These are phyloP conservation scores for Inonotus obliquus DNA, from an alignment of 1,284 basidiomycete species.

Conservation along the genomic window DNA sequence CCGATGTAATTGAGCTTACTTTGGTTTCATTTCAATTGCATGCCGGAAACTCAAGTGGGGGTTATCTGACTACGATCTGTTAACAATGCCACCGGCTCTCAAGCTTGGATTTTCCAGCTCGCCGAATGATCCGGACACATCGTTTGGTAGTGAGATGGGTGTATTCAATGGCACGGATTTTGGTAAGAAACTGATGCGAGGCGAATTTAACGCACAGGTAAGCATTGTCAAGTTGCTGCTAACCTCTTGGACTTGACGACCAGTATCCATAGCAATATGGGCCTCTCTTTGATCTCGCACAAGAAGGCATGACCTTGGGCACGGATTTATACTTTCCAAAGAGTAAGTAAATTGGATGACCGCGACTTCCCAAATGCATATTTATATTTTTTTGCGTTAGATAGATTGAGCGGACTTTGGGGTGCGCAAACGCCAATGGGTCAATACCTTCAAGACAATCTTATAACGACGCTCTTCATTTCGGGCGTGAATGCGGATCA, in stretches of 20 bases:
- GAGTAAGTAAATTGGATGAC: slow-evolving; percentile 10
- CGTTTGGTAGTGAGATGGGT: slow-evolving; percentile 20
- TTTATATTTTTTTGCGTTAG: not conserved
- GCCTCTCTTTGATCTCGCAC: not conserved
- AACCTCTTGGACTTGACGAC: not conserved
- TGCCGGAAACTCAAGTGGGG: slow-evolving; percentile 9
- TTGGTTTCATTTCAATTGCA: not conserved
- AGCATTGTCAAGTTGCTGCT: no score
- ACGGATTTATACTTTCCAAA: slow-evolving; percentile 21
- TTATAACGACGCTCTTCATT: slow-evolving; percentile 21
- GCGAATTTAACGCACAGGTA: slow-evolving; percentile 19
- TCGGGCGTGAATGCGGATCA: slow-evolving; percentile 20
- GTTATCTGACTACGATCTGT: slow-evolving; percentile 16
- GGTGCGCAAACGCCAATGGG: slow-evolving; percentile 19
- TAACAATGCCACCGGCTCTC: slow-evolving; percentile 16
- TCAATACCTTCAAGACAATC: slow-evolving; percentile 18
- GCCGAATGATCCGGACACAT: slow-evolving; percentile 4
- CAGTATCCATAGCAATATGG: slow-evolving; percentile 8
- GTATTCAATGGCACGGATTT: slow-evolving; percentile 18
- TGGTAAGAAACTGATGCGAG: slow-evolving; percentile 16
- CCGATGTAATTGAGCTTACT: not conserved
- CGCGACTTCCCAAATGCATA: not conserved
- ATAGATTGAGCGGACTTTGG: slow-evolving; percentile 19
- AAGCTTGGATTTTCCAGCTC: slow-evolving; percentile 13
- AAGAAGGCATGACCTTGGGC: slow-evolving; percentile 11